Base-by-base conservation (phyloP, 2,329 filamentous ascomycete species). In the Pseudogymnoascus sp. region DNA sequence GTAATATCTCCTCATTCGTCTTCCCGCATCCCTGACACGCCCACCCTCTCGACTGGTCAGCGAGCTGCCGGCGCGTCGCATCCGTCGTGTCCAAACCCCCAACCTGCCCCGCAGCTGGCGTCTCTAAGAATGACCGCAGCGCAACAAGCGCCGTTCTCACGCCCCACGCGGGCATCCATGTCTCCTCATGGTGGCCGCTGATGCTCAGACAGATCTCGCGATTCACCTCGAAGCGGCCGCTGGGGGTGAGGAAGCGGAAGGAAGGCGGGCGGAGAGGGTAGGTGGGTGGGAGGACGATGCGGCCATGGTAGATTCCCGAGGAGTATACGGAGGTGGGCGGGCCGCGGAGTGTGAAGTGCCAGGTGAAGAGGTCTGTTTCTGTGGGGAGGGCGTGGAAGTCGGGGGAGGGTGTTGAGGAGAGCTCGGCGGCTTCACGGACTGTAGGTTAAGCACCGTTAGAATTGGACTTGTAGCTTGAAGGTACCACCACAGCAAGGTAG, bases 81-180 rank as follows among this genome's bases (percentile, higher is more conserved):
- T 88, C 86, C 25, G 79, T 84, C 3, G 88, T 88, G 68, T 97
- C 93, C 71, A 98, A 80, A 0, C 95, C 95, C 11, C 95, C 95
- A 1, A 99, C 80, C 79, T 98, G 95, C 0, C 95, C 95, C 70
- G 85, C 86, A 7, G 90, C 87, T 69, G 93, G 90, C 2, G 89
- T 93, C 75, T 96, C 92, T 92, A 99, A 98, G 76, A 97, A 97
- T 70, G 85, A 89, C 63, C 95, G 80, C 60, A 98, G 85, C 36
- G 85, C 85, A 45, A 87, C 84, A 6, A 99, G 79, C 14, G 95
- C 93, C 3, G 95, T 98, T 65, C 95, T 84, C 8, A 99, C 89
- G 0, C 95, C 95, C 95, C 95, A 99, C 0, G 95, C 95, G 0
- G 95, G 95, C 81, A 97, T 93, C 95, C 95, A 99, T 14, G 91